phyloP scores from a whole-genome alignment of 1,284 basidiomycete genomes.

The Volvariella surrecta region DNA sequence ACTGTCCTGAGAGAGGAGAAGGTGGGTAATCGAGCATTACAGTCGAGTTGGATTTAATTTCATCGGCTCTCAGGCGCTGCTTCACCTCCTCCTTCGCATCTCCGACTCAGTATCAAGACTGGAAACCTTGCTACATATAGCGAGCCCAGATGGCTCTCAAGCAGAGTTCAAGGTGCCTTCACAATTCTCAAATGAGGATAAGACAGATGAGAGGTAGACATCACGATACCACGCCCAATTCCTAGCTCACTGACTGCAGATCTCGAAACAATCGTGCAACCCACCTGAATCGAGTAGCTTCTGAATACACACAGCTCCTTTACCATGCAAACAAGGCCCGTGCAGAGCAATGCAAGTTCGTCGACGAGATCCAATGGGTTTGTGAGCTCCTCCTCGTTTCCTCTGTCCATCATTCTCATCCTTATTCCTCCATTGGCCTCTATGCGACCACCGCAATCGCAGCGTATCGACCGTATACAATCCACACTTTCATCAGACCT shows the following conservation, averaged over 20 bases:
- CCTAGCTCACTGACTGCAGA: constrained; percentile 22
- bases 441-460: constrained; percentile 11
- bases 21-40: constrained; percentile 37
- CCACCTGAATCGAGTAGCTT: constrained; percentile 77
- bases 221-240: not conserved
- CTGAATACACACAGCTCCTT: constrained; percentile 88
- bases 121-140: constrained; percentile 71
- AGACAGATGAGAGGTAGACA: constrained; percentile 19
- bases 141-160: constrained; percentile 38
- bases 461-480: constrained; percentile 79
- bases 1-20: constrained; percentile 77
- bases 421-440: constrained; percentile 11
- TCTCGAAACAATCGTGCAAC: constrained; percentile 65
- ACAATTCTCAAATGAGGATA: constrained; percentile 19
- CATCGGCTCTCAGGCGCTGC: constrained; percentile 44
- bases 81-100: constrained; percentile 81
- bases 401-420: constrained; percentile 3
- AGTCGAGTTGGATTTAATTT: not conserved
- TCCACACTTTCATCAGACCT: constrained; percentile 79
- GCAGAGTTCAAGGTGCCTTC: constrained; percentile 15
- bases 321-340: constrained; percentile 84
- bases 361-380: constrained; percentile 81
- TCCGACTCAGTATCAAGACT: constrained; percentile 81
- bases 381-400: constrained; percentile 29
- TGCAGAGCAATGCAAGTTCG: constrained; percentile 65